Percentiles rank a stretch among this genome's conserved stretches.
These are phyloP conservation scores for Yamadazyma trypodendri DNA, from an alignment of 1,139 yeast species.

Conservation along the genomic window DNA sequence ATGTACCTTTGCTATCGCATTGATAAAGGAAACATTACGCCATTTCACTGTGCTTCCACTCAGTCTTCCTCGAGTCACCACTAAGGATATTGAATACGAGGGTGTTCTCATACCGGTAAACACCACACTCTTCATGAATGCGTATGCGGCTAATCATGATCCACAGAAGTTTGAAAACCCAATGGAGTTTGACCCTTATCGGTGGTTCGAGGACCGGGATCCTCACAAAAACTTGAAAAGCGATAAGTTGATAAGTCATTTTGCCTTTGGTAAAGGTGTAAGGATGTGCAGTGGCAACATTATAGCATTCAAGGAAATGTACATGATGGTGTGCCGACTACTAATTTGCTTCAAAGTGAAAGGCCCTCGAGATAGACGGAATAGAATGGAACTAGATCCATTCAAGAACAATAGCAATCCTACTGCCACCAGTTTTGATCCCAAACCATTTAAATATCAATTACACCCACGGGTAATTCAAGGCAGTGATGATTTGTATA, in stretches of 20 bases:
- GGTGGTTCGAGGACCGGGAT: slow-evolving; percentile 46
- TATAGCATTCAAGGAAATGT: slow-evolving; percentile 63
- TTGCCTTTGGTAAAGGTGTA: slow-evolving; percentile 70
- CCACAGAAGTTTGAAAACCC: slow-evolving; percentile 47
- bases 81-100: slow-evolving; percentile 44
- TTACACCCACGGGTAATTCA: slow-evolving; percentile 22
- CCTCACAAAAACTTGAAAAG: slow-evolving; percentile 18
- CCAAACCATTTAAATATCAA: slow-evolving; percentile 40
- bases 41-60: slow-evolving; percentile 66
- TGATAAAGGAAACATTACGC: slow-evolving; percentile 63
- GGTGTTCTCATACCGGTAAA: slow-evolving; percentile 49
- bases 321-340: slow-evolving; percentile 36
- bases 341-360: slow-evolving; percentile 37
- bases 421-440: slow-evolving; percentile 61
- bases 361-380: slow-evolving; percentile 31
- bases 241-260: slow-evolving; percentile 37
- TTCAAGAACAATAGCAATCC: slow-evolving; percentile 49
- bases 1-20: slow-evolving; percentile 53
- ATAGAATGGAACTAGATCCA: slow-evolving; percentile 47
- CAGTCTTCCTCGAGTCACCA: slow-evolving; percentile 61
- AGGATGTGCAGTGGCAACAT: slow-evolving; percentile 68
- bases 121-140: slow-evolving; percentile 62
- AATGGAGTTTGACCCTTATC: slow-evolving; percentile 50
- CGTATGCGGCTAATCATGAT: slow-evolving; percentile 74
- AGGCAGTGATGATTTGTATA: slow-evolving; percentile 23